A percentile compares a stretch with the other conserved stretches of the same genome.
These are phyloP conservation scores for Ceriops tagal DNA, from an alignment of 345 rosid species.

Conservation along the genomic window DNA sequence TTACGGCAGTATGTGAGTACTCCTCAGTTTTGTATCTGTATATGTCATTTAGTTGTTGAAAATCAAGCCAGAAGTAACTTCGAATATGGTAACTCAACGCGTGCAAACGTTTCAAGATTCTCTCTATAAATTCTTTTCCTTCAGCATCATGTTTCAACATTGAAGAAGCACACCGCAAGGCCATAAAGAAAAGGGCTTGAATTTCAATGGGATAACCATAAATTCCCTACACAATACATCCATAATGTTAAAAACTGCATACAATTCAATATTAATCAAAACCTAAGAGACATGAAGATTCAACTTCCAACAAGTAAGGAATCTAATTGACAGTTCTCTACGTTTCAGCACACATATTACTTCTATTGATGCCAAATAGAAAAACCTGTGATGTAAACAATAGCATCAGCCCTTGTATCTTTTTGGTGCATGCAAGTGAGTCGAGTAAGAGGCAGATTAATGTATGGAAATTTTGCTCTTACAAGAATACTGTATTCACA, in stretches of 20 bases:
- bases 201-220: conserved; percentile 83
- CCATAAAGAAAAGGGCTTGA: conserved; percentile 84
- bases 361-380: not conserved
- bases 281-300: not conserved
- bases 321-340: not conserved
- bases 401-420: not conserved
- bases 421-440: not conserved
- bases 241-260: not conserved
- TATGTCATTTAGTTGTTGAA: conserved; percentile 35
- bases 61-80: conserved; percentile 34
- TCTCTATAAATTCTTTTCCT: conserved; percentile 33
- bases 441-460: not conserved
- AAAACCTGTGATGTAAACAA: not conserved
- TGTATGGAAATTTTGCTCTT: not conserved
- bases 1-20: conserved; percentile 38
- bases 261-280: not conserved
- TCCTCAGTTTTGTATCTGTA: conserved; percentile 40
- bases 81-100: conserved; percentile 35
- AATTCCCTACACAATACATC: conserved; percentile 50
- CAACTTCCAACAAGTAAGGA: not conserved
- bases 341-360: not conserved
- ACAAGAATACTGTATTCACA: no score
- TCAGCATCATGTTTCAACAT: conserved; percentile 60
- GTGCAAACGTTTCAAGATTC: conserved; percentile 31
- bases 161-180: conserved; percentile 53